phyloP scores from a whole-genome alignment of 2,329 filamentous ascomycete species.

The Penicillium olsonii region DNA sequence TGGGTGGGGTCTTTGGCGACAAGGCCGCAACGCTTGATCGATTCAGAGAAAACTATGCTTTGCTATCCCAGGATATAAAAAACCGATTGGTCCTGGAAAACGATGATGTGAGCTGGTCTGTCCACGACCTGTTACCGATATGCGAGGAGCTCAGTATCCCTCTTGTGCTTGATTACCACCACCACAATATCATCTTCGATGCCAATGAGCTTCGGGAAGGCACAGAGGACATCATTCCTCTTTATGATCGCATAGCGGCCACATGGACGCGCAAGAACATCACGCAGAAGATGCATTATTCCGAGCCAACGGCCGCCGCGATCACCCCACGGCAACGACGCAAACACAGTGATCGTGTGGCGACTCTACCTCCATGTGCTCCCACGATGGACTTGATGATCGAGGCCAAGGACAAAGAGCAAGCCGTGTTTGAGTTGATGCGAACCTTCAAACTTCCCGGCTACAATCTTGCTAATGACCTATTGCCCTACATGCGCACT shows the following conservation, averaged over 20 bases:
- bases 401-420: conserved; percentile 96
- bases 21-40: conserved; percentile 76
- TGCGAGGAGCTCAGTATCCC: conserved; percentile 96
- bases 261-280: conserved; percentile 86
- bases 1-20: conserved; percentile 88
- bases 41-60: conserved; percentile 73
- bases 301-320: conserved; percentile 74
- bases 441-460: conserved; percentile 81
- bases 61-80: conserved; percentile 69
- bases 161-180: conserved; percentile 87
- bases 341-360: conserved; percentile 81
- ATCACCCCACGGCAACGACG: conserved; percentile 76
- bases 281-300: conserved; percentile 96
- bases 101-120: conserved; percentile 89
- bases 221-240: conserved; percentile 73
- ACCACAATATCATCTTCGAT: conserved; percentile 93
- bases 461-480: conserved; percentile 71
- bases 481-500: conserved; percentile 72
- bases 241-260: conserved; percentile 75
- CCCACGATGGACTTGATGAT: conserved; percentile 96
- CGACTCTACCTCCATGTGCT: conserved; percentile 77
- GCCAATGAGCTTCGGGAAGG: conserved; percentile 72
- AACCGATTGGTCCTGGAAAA: conserved; percentile 86
- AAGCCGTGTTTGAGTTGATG: conserved; percentile 94
- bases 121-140: conserved; percentile 84